Base-by-base conservation (phyloP, 2,329 filamentous ascomycete genomes). In the Monilinia laxa region DNA sequence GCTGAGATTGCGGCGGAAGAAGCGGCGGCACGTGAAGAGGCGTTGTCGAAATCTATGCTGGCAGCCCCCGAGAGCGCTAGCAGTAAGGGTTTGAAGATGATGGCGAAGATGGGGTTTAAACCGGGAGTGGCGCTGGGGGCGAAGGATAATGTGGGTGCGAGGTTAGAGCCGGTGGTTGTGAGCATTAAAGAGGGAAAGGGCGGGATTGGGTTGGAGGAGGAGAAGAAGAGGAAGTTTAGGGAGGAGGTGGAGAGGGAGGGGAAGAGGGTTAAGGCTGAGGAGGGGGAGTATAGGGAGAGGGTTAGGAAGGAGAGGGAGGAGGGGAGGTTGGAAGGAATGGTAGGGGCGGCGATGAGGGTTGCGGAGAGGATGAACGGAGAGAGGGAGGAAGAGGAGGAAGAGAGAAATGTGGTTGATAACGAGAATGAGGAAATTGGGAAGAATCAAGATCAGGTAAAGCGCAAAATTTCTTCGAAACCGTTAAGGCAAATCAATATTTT, bases 11-110 rank as follows among this genome's bases (percentile, higher is more conserved):
- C 87, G n/a, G 87, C 86, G 60, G 88, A 92, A 71, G 92, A 90
- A 73, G 85, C 84, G 11, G 84, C 83, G 53, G 86, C 86, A 20
- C 89, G 92, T 63, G 91, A 97, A 76, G 86, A 84, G 49, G 92
- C 91, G 0, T 85, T 97, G 35, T 84, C 88, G 5, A 90, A 81
- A n/a, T 91, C 90, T 6, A 82, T 95, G 59, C 81, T 97, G 9
- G 85, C 88, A 25, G 76, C 79, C 51, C 78, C 81, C 7, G 77
- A 78, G 20, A 70, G 84, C 20, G 83, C 86, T 60, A 85, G 84
- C 73, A 96, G 89, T 80, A 98, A 97, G 76, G 95, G 94, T 1
- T 87, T 96, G 69, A 87, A 91, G 71, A 97, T 99, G 92, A 97
- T 99, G 93, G 90, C 92, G 28, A 94, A 92, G 78, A 91, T 99